phyloP scores from a whole-genome alignment of 129 eudicot genomes.

The Daucus carota region DH1_v3.0 NC_030385.2:11682001-11682500 shows the following conservation, averaged over 20 bases:
- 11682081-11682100: background rate
- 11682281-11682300: background rate
- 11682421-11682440: background rate
- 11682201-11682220: background rate
- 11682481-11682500: background rate
- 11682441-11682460: background rate
- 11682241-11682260: background rate
- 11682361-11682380: constrained; percentile 66
- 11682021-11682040: background rate
- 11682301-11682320: constrained; percentile 76
- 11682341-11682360: constrained; percentile 59
- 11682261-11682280: background rate
- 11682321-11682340: constrained; percentile 79
- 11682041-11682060: background rate
- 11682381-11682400: constrained; percentile 45
- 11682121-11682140: background rate
- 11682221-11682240: background rate
- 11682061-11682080: background rate
- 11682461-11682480: background rate
- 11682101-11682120: background rate
- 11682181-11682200: background rate
- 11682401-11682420: background rate
- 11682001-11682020: background rate
- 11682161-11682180: background rate
- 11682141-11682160: background rate